Conservation (phyloP, 129 eudicot genomes). For the Escallonia rubra region DNA sequence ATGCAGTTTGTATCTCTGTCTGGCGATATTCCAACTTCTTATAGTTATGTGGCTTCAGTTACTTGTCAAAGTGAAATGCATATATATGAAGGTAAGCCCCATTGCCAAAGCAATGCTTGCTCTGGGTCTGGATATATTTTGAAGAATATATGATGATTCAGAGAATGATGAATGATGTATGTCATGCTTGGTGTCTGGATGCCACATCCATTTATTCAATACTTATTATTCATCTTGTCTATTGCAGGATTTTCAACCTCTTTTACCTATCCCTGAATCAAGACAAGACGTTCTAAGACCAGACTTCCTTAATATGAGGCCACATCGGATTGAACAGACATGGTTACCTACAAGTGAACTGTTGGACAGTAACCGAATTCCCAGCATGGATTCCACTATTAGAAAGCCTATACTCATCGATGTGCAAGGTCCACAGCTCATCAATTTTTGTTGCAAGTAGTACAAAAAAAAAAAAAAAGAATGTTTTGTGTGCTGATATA, state of each 20-base stretch:
- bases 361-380: constrained; percentile 21
- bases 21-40: no score
- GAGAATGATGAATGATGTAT: neutral
- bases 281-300: constrained; percentile 40
- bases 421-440: constrained; percentile 42
- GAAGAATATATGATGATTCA: no score
- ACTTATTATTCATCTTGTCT: neutral
- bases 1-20: no score
- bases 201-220: neutral
- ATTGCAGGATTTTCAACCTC: constrained; percentile 48
- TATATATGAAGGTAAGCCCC: no score
- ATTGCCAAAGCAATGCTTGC: no score
- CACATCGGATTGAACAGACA: constrained; percentile 28
- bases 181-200: neutral
- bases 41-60: no score
- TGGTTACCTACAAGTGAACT: constrained; percentile 32
- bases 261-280: constrained; percentile 38
- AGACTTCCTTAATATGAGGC: constrained; percentile 26
- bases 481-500: no score
- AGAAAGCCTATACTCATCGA: constrained; percentile 40
- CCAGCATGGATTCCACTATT: constrained; percentile 28
- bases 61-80: no score
- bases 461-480: no score
- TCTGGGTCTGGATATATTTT: no score
- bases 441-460: neutral